These are phyloP conservation scores for Moringa oleifera DNA, from an alignment of 345 rosid genomes.

Conservation along the genomic window DNA sequence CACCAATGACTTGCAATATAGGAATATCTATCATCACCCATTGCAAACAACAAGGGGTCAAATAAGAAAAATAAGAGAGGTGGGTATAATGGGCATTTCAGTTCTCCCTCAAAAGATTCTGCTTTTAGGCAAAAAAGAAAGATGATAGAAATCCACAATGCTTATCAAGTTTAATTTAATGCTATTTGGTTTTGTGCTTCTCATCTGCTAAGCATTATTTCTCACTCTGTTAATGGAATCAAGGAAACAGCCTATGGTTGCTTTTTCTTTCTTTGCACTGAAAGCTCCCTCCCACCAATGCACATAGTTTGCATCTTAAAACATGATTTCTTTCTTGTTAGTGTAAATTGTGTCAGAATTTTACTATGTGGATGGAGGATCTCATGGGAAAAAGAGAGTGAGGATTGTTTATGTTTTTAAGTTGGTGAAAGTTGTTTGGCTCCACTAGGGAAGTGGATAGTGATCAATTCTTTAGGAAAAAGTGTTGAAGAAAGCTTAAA, in stretches of 20 bases:
- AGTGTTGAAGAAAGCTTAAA: too few relatives aligned
- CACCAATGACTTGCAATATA: conserved; percentile 18
- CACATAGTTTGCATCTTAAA: too few relatives aligned
- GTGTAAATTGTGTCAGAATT: conserved; percentile 14
- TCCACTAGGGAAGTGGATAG: neutral
- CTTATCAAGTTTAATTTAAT: conserved; percentile 2
- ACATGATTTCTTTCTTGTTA: conserved; percentile 6
- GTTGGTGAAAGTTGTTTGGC: neutral
- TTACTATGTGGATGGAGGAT: too few relatives aligned
- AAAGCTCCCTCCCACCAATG: too few relatives aligned
- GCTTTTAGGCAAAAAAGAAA: conserved; percentile 3
- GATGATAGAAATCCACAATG: neutral
- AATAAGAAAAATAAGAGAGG: neutral
- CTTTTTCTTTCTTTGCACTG: too few relatives aligned
- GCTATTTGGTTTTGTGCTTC: too few relatives aligned
- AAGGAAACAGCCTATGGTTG: too few relatives aligned
- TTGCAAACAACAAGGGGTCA: conserved; percentile 2
- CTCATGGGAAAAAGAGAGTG: too few relatives aligned
- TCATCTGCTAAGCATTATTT: conserved; percentile 24
- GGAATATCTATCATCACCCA: conserved; percentile 25
- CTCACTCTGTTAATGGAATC: conserved; percentile 34
- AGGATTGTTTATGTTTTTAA: too few relatives aligned
- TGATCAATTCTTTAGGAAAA: neutral
- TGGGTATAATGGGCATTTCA: too few relatives aligned
- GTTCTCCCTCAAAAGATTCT: conserved; percentile 31